phyloP scores from a whole-genome alignment of 2,329 filamentous ascomycete genomes.

The Aspergillus persii region DNA sequence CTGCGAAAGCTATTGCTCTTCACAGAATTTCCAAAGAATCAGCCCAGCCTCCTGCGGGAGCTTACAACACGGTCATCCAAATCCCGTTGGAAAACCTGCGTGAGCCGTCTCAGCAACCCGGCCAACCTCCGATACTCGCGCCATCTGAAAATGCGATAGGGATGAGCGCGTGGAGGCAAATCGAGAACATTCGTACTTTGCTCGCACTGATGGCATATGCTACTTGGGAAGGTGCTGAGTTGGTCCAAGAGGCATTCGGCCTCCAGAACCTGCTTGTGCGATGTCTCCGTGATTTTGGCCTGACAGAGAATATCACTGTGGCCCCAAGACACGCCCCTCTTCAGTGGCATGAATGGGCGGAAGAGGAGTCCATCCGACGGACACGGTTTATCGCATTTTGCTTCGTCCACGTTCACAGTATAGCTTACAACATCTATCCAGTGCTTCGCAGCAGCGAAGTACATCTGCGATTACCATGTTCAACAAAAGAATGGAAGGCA shows the following conservation, averaged over 20 bases:
- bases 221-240: conserved; percentile 31
- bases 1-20: conserved; percentile 61
- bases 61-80: conserved; percentile 18
- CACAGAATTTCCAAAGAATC: conserved; percentile 51
- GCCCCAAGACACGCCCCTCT: conserved; percentile 22
- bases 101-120: conserved; percentile 15
- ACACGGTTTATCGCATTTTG: conserved; percentile 39
- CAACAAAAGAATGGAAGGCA: conserved; percentile 37
- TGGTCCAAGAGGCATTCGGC: conserved; percentile 33
- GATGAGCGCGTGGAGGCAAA: conserved; percentile 21
- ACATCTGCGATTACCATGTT: conserved; percentile 37
- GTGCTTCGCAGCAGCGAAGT: conserved; percentile 38
- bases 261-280: conserved; percentile 31
- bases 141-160: conserved; percentile 11
- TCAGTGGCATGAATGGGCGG: conserved; percentile 38
- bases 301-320: conserved; percentile 25
- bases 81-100: conserved; percentile 15
- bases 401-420: conserved; percentile 39
- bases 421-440: conserved; percentile 40
- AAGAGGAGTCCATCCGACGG: conserved; percentile 35
- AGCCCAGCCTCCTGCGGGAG: conserved; percentile 9
- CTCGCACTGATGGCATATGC: conserved; percentile 33
- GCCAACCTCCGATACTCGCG: conserved; percentile 10
- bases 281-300: conserved; percentile 28
- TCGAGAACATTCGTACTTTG: conserved; percentile 32